phyloP scores from a whole-genome alignment of 2,329 filamentous ascomycete species.

The Colletotrichum melonis region DNA sequence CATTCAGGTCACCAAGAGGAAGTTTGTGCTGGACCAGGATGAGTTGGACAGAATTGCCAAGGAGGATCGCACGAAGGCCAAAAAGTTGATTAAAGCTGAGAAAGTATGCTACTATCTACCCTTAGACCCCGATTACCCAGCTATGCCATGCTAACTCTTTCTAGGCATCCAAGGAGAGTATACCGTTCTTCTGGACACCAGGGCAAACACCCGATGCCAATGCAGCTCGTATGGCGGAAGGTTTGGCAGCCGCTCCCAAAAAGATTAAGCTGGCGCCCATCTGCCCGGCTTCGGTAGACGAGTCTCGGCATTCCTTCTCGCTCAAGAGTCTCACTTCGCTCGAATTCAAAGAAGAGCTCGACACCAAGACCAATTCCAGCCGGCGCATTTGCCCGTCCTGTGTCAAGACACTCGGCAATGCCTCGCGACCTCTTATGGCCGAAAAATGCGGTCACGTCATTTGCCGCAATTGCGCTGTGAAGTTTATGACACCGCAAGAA shows the following conservation, averaged over 20 bases:
- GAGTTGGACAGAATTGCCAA: conserved; percentile 77
- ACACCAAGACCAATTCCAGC: conserved; percentile 56
- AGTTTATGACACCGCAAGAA: conserved; percentile 74
- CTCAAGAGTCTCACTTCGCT: conserved; percentile 82
- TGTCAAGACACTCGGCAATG: conserved; percentile 83
- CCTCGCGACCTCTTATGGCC: conserved; percentile 83
- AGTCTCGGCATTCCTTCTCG: conserved; percentile 78
- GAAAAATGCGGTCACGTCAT: conserved; percentile 93
- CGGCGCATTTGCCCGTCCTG: conserved; percentile 81
- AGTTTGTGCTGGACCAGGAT: conserved; percentile 83
- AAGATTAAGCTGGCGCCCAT: conserved; percentile 75
- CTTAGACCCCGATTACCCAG: neutral
- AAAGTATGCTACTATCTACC: conserved; percentile 59
- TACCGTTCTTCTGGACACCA: conserved; percentile 95
- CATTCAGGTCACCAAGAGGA: conserved; percentile 68
- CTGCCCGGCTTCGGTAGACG: conserved; percentile 79
- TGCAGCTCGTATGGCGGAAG: conserved; percentile 37
- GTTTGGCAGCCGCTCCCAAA: conserved; percentile 49
- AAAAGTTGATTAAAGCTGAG: conserved; percentile 78
- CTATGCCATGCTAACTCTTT: conserved; percentile 22
- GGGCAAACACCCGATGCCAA: conserved; percentile 75
- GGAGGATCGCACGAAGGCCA: conserved; percentile 77
- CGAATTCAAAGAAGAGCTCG: conserved; percentile 78
- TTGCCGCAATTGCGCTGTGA: conserved; percentile 84
- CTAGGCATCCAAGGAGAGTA: conserved; percentile 42